Evolutionary conservation across 2,329 filamentous ascomycete genomes (phyloP), one percentile per base, ranked within the genome.

Genomic region (Intubia oerlemansii): DNA sequence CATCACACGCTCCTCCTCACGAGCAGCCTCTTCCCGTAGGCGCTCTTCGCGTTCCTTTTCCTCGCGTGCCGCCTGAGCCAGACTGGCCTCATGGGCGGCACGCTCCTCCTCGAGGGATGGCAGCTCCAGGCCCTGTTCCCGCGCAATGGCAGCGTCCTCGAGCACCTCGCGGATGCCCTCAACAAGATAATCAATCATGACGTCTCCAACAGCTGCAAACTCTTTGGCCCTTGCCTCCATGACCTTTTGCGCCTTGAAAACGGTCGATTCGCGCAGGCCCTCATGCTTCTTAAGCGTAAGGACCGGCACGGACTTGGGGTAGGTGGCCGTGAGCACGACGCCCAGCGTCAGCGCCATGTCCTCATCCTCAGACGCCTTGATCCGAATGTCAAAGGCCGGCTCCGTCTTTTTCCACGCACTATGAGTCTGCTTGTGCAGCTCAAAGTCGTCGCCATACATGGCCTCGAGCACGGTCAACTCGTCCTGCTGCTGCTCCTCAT

Each of bases 331-430:
- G 38, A 95, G 57, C 32, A 78, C 73, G 29, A 90, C 80, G 27
- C 66, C 62, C n/a, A 95, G 52, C 2, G 67, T 69, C 22, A 82
- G 58, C 16, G 61, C 62, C 34, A 81, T 64, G 27, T 82, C 73
- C 21, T 69, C 61, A 42, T 88, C 75, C 0, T 69, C 72, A 4
- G 69, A 69, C 8, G 80, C 65, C 42, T 68, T 80, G 37, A 95
- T 60, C 29, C 63, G 67, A 29, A 95, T 70, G 39, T 79, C 79
- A 47, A 95, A 90, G 0, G 69, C 64, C 11, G 80, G 75, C 44
- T 91, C 78, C 4, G 75, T 70, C 66, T 80, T 82, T 66, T 90
- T 82, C 85, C 85, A 95, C 23, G 82, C 84, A 39, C 67, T 62
- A 34, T 70, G 66, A 34, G 65, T 65, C 28, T 66, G 64, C 42